Conservation (phyloP, 345 rosid genomes). For the Euclidium syriacum region DNA sequence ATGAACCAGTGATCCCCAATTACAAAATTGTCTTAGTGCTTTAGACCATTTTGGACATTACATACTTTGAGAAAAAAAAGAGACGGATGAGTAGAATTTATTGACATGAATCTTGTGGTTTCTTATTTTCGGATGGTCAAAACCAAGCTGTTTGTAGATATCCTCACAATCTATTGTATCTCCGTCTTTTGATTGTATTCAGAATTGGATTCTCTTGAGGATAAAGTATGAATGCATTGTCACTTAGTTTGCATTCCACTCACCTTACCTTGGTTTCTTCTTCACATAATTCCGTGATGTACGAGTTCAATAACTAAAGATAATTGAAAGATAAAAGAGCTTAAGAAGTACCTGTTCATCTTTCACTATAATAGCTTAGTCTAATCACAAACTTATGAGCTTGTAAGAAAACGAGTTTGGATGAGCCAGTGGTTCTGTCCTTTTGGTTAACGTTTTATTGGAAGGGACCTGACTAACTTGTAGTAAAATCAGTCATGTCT, state of each 20-base stretch:
- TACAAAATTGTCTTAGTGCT: background rate
- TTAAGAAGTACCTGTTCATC: background rate
- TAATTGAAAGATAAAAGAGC: background rate
- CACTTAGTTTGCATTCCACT: background rate
- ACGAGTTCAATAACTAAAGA: background rate
- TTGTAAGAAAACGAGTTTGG: background rate
- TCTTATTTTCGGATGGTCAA: slow-evolving; percentile 44
- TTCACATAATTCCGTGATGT: background rate
- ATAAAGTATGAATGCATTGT: background rate
- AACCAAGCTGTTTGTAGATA: slow-evolving; percentile 45
- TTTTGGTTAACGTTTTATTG: background rate
- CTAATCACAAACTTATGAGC: background rate
- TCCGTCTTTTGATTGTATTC: slow-evolving; percentile 32
- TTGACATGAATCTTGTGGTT: slow-evolving; percentile 45
- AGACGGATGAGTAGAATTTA: background rate
- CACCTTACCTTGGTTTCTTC: background rate
- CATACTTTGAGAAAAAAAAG: no score
- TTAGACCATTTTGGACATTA: background rate
- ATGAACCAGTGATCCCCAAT: background rate
- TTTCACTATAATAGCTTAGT: background rate
- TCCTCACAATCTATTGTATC: slow-evolving; percentile 48
- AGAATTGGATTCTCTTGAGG: background rate
- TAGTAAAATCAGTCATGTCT: background rate
- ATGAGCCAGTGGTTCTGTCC: background rate
- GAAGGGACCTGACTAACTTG: background rate